Evolutionary conservation across 129 eudicot species (phyloP), one percentile per base, ranked within the genome.

Genomic region (Artemisia tridentata): DNA sequence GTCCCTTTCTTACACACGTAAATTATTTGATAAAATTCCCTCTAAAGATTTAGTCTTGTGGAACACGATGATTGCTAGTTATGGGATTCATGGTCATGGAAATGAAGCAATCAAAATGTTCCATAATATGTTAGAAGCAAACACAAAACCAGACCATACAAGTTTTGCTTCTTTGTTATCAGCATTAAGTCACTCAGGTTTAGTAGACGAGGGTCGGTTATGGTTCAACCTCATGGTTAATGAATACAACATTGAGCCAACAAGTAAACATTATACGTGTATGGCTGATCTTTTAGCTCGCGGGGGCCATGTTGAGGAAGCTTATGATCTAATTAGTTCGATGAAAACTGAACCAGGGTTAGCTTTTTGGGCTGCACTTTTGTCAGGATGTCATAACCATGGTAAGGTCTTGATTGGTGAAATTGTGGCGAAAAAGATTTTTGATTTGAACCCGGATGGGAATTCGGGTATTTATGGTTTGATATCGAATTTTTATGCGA

Each of bases 271-370:
- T 79, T 88, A 91, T 68, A 81, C 76, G 41, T 76, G 90, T 63
- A 79, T 86, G 88, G 86, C 91, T 59, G 97, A 91, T 84, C 92
- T 91, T 65, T 86, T 91, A 71, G 93, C 97, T 59, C 96, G 96
- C 74, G 86, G 82, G 21, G 97, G 97, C 19, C 78, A 66, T 17
- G 88, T 88, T 0, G 87, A 86, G 13, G 96, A 92, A 78, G 95
- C 98, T 75, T 75, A 70, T 67, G 69, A 77, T 69, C 15, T 88
- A 56, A 79, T 80, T 48, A 67, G 61, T 11, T 80, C 76, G 19
- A 86, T 84, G 86, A 64, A 75, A 69, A 34, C 55, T 41, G 84
- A 83, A 66, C 86, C 89, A 10, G 96, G 89, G 78, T 61, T 88
- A 27, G 84, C 91, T 27, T 81, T 83, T 47, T 91, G 93, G 88